A percentile compares a stretch with the other conserved stretches of the same genome.
Conservation (phyloP, 331 rosid genomes). For the Rosa hybrid region DNA sequence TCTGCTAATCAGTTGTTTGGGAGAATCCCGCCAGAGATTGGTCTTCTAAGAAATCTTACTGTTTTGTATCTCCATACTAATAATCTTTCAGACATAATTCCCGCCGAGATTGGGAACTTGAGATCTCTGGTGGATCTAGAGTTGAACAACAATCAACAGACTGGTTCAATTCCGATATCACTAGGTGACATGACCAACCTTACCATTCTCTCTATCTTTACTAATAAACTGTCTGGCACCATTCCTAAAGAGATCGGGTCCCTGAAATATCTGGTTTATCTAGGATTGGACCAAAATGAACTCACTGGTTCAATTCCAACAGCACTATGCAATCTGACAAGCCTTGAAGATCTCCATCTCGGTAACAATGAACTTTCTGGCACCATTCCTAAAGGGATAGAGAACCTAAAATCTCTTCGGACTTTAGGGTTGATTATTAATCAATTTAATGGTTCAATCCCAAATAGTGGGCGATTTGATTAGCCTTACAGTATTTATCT, state of each 20-base stretch:
- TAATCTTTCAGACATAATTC: neutral
- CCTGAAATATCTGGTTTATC: neutral
- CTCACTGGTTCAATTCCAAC: neutral
- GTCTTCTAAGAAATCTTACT: neutral
- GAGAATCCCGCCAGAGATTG: conserved; percentile 17
- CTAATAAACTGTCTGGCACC: neutral
- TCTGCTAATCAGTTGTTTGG: conserved; percentile 4
- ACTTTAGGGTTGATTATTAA: no score
- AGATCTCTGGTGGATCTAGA: neutral
- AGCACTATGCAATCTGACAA: neutral
- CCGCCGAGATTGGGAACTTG: neutral
- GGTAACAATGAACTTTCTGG: no score
- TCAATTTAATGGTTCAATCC: no score
- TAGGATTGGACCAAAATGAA: neutral
- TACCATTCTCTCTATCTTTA: neutral
- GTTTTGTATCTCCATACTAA: neutral
- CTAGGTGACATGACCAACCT: conserved; percentile 1
- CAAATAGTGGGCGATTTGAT: no score
- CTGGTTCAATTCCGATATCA: conserved; percentile 9
- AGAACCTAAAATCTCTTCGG: no score
- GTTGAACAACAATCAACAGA: neutral
- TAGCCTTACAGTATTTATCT: no score
- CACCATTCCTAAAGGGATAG: no score
- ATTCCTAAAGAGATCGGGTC: neutral
- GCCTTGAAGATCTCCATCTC: neutral